A percentile compares a stretch with the other conserved stretches of the same genome.
phyloP scores from a whole-genome alignment of 331 rosid species.

The Erythrophleum ivorense region DNA sequence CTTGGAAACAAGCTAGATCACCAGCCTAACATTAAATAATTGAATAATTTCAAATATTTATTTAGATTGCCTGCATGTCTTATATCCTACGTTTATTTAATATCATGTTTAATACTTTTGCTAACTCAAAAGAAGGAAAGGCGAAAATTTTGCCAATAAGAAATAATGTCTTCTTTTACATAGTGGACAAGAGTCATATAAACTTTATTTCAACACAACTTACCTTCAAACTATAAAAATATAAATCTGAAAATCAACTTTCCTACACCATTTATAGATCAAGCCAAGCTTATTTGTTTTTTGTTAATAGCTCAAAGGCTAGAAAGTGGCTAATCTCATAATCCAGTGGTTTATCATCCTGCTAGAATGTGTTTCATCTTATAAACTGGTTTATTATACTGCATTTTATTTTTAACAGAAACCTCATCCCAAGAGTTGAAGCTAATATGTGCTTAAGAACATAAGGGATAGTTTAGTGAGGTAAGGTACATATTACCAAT shows the following conservation, averaged over 20 bases:
- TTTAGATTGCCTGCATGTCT: not conserved
- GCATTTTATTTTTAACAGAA: not conserved
- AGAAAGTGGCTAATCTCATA: not conserved
- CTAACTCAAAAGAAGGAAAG: not conserved
- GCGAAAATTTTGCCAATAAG: not conserved
- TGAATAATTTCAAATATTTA: not conserved
- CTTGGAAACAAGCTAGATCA: not conserved
- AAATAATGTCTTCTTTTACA: not conserved
- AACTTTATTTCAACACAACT: conserved; percentile 2
- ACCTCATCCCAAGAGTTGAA: not conserved
- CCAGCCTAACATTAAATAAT: conserved; percentile 13
- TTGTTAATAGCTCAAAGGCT: not conserved
- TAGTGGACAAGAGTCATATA: not conserved
- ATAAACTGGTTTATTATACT: not conserved
- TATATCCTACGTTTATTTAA: not conserved
- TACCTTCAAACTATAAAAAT: not conserved
- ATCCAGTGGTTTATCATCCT: not conserved
- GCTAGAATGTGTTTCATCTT: not conserved
- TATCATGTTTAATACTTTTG: not conserved
- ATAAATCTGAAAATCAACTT: not conserved
- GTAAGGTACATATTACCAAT: not conserved
- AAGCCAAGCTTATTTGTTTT: not conserved
- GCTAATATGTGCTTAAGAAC: too few relatives aligned
- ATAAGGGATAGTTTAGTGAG: not conserved
- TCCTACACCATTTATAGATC: not conserved